phyloP scores from a whole-genome alignment of 257 asterid genomes.

The Sherardia arvensis region DNA sequence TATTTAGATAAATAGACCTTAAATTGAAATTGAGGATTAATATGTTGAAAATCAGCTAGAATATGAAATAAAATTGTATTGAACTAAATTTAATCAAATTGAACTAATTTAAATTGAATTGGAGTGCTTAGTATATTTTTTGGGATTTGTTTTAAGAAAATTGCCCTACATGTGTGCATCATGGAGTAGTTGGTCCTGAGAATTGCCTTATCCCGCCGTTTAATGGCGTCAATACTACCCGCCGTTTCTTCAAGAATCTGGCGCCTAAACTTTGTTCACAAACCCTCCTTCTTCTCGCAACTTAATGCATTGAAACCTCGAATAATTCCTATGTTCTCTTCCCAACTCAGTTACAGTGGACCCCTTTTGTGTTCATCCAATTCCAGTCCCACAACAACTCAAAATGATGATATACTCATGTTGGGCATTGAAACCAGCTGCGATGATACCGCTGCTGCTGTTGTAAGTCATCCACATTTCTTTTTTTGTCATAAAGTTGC shows the following conservation, averaged over 20 bases:
- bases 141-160: no score
- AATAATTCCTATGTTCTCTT: neutral
- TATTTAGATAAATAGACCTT: no score
- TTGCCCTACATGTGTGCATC: no score
- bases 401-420: slow-evolving; percentile 45
- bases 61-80: no score
- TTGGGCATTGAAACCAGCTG: slow-evolving; percentile 96
- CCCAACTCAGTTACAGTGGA: neutral
- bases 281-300: neutral
- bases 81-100: no score
- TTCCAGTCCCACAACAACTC: slow-evolving; percentile 6
- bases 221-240: slow-evolving; percentile 10
- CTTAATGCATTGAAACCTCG: neutral
- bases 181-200: neutral
- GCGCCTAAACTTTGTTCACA: slow-evolving; percentile 12
- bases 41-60: no score
- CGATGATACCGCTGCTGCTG: slow-evolving; percentile 96
- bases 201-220: neutral
- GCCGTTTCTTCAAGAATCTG: slow-evolving; percentile 14
- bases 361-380: neutral
- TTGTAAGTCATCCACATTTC: slow-evolving; percentile 39
- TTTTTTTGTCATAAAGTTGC: neutral
- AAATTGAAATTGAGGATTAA: no score
- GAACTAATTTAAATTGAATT: no score
- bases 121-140: no score